Conservation (phyloP, 2,329 filamentous ascomycete genomes). For the Calcarisporium arbuscula region DNA sequence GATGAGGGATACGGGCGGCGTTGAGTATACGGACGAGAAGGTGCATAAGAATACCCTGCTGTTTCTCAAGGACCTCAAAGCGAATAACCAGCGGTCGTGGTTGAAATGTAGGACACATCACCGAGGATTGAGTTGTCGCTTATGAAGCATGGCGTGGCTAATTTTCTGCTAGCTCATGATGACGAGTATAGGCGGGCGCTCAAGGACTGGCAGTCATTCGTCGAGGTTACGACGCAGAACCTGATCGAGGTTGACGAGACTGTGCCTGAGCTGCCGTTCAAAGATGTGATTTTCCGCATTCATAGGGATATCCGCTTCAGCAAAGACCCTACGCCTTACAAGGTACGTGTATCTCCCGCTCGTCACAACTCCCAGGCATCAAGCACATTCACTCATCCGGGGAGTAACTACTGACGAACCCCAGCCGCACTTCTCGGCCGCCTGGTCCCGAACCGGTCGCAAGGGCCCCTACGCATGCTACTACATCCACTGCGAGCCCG, state of each 20-base stretch:
- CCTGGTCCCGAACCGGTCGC: constrained; percentile 79
- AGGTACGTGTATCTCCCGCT: constrained; percentile 43
- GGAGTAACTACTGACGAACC: too few relatives aligned
- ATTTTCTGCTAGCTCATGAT: constrained; percentile 57
- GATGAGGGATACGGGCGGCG: constrained; percentile 25
- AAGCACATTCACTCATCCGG: too few relatives aligned
- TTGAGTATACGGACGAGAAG: constrained; percentile 43
- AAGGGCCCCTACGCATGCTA: constrained; percentile 87
- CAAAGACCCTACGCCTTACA: constrained; percentile 82
- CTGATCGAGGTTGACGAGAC: constrained; percentile 70
- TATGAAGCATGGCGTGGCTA: not conserved
- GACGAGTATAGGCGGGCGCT: constrained; percentile 70
- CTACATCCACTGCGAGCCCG: constrained; percentile 77
- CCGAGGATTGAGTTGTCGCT: not conserved
- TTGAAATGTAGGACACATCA: constrained; percentile 39
- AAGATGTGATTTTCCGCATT: constrained; percentile 83
- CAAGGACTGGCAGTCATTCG: constrained; percentile 75
- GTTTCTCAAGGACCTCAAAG: constrained; percentile 53
- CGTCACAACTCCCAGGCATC: constrained; percentile 14
- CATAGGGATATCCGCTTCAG: constrained; percentile 82
- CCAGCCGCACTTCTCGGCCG: constrained; percentile 74
- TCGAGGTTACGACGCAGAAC: constrained; percentile 64
- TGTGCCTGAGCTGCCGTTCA: constrained; percentile 77
- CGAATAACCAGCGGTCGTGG: constrained; percentile 54
- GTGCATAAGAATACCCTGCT: constrained; percentile 52